phyloP scores from a whole-genome alignment of 345 rosid species.

The Acer yangbiense region DNA sequence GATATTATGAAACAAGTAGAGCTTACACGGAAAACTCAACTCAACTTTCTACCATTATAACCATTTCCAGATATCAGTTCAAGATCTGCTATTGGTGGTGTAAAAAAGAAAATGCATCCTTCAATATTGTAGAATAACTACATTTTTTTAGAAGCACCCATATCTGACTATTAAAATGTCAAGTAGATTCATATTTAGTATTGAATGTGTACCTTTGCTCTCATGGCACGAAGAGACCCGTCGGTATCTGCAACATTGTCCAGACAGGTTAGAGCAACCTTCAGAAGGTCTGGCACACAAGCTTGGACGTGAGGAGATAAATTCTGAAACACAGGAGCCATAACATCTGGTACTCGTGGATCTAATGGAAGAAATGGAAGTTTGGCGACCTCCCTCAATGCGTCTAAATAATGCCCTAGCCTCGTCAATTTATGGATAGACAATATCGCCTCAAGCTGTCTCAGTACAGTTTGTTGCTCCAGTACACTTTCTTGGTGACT shows the following conservation, averaged over 20 bases:
- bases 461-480: slow-evolving; percentile 87
- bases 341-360: slow-evolving; percentile 72
- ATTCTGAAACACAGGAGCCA: slow-evolving; percentile 54
- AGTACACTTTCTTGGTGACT: slow-evolving; percentile 80
- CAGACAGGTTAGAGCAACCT: slow-evolving; percentile 76
- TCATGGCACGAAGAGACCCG: slow-evolving; percentile 88
- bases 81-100: background rate
- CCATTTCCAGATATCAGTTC: background rate
- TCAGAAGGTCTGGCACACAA: slow-evolving; percentile 88
- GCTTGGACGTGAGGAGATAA: slow-evolving; percentile 83
- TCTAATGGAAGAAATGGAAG: slow-evolving; percentile 89
- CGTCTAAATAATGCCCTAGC: slow-evolving; percentile 72
- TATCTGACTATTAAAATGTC: background rate
- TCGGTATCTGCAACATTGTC: slow-evolving; percentile 88
- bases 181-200: background rate
- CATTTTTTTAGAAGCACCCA: background rate
- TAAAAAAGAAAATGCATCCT: background rate
- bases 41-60: background rate
- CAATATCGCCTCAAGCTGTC: slow-evolving; percentile 95
- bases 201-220: slow-evolving; percentile 69
- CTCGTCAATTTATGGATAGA: slow-evolving; percentile 73
- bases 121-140: background rate
- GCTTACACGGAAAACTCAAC: background rate
- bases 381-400: slow-evolving; percentile 87
- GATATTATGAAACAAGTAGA: background rate